These are phyloP conservation scores for Penicillium flavigenum DNA, from an alignment of 495 filamentous ascomycete genomes.

Conservation along the genomic window DNA sequence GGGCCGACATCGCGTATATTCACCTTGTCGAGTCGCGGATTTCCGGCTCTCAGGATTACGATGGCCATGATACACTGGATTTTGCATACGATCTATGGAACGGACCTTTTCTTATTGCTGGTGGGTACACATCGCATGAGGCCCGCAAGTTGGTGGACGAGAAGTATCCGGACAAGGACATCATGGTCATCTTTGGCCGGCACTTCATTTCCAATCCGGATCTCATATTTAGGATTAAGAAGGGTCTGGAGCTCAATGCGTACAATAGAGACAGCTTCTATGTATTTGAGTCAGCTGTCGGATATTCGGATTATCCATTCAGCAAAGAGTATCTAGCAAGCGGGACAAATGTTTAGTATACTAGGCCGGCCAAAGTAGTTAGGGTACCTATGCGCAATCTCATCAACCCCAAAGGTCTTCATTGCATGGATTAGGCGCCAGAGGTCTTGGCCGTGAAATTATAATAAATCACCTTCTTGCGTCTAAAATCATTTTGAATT, in stretches of 20 bases:
- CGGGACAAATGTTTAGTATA: not conserved
- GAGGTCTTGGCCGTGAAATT: not conserved
- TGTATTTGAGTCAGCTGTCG: not conserved
- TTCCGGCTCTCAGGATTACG: not conserved
- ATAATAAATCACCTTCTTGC: not conserved
- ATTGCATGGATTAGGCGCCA: not conserved
- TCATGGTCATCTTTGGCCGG: conserved; percentile 56
- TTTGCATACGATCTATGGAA: conserved; percentile 14
- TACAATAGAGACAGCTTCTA: conserved; percentile 20
- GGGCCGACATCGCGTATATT: conserved; percentile 54
- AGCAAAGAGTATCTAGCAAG: conserved; percentile 5
- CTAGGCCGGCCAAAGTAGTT: not conserved
- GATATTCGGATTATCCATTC: conserved; percentile 20
- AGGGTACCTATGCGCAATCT: not conserved
- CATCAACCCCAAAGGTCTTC: not conserved
- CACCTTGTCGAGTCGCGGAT: conserved; percentile 57
- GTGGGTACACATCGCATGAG: conserved; percentile 48
- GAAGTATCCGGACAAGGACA: conserved; percentile 47
- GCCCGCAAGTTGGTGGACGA: conserved; percentile 49
- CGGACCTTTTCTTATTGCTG: conserved; percentile 54
- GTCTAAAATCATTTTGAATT: not conserved
- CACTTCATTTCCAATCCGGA: conserved; percentile 68
- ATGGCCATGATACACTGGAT: not conserved
- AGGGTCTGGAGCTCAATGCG: conserved; percentile 36
- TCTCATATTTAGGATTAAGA: conserved; percentile 54